A percentile compares a stretch with the other conserved stretches of the same genome.
phyloP scores from a whole-genome alignment of 2,329 filamentous ascomycete species.

The Paecilomyces formosus region DNA sequence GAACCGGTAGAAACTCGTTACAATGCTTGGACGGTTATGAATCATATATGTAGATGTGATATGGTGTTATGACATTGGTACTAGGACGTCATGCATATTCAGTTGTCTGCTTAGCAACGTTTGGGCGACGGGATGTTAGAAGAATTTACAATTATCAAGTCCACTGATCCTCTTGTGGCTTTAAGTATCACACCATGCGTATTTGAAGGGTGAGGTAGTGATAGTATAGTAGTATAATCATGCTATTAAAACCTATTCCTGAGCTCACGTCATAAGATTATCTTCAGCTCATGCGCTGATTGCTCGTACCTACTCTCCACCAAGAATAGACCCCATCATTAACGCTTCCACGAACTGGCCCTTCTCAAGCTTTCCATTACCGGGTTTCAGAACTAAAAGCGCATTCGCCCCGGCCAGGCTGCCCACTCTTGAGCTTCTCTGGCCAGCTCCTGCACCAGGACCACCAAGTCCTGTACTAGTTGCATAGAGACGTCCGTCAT shows the following conservation, averaged over 20 bases:
- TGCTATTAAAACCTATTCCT: neutral
- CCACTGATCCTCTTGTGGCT: neutral
- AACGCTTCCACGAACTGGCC: conserved; percentile 69
- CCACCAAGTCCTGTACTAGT: conserved; percentile 66
- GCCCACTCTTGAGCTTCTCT: conserved; percentile 82
- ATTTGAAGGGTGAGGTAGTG: neutral
- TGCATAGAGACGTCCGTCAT: conserved; percentile 63
- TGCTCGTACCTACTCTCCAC: conserved; percentile 6
- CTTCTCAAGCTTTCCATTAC: conserved; percentile 52
- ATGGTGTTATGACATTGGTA: neutral
- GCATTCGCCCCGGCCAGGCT: conserved; percentile 87
- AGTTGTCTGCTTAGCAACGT: neutral
- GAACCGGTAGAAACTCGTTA: neutral
- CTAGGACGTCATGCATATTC: neutral
- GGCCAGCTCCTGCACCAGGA: conserved; percentile 32
- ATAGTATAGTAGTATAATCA: neutral
- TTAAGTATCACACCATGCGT: neutral
- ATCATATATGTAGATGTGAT: neutral
- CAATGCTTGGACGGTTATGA: neutral
- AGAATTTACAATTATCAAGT: neutral
- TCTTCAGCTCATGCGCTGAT: neutral
- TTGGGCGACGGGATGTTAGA: neutral
- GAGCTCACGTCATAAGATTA: neutral
- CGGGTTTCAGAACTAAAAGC: conserved; percentile 55
- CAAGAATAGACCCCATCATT: conserved; percentile 57